Evolutionary conservation across 176 grass and related monocot species (phyloP).

Genomic region (Paspalum notatum): DNA sequence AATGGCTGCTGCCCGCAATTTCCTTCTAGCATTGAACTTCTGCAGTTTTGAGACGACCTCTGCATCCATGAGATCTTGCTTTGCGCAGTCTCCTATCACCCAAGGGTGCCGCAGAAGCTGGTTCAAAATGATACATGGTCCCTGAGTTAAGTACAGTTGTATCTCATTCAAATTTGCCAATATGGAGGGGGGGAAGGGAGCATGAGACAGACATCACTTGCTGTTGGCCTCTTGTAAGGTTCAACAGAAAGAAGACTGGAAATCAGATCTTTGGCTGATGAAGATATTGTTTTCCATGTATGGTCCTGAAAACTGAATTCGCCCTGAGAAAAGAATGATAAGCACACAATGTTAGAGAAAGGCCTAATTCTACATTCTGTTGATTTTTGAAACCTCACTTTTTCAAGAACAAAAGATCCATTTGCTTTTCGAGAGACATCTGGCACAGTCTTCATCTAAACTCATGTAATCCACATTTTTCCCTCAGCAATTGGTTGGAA

Average conservation of each 20-base stretch:
- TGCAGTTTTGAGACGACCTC: conserved; percentile 76
- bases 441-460: neutral
- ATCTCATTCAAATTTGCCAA: neutral
- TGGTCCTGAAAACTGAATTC: conserved; percentile 70
- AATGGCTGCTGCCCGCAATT: conserved; percentile 64
- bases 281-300: conserved; percentile 73
- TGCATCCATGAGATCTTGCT: conserved; percentile 68
- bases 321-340: conserved; percentile 40
- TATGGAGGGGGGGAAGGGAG: neutral
- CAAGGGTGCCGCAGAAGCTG: conserved; percentile 71
- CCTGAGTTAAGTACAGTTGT: neutral
- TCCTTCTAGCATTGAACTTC: conserved; percentile 72
- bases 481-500: neutral
- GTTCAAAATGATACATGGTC: conserved; percentile 7
- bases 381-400: neutral
- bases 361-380: neutral
- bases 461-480: neutral
- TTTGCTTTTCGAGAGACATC: neutral
- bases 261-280: conserved; percentile 67
- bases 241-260: conserved; percentile 67
- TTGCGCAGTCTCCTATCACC: conserved; percentile 71
- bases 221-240: conserved; percentile 66
- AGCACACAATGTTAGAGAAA: neutral
- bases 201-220: conserved; percentile 50
- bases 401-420: neutral